Percentiles rank a stretch among this genome's conserved stretches.
Conservation (phyloP, 257 asterid genomes). For the Misopates orontium region DNA sequence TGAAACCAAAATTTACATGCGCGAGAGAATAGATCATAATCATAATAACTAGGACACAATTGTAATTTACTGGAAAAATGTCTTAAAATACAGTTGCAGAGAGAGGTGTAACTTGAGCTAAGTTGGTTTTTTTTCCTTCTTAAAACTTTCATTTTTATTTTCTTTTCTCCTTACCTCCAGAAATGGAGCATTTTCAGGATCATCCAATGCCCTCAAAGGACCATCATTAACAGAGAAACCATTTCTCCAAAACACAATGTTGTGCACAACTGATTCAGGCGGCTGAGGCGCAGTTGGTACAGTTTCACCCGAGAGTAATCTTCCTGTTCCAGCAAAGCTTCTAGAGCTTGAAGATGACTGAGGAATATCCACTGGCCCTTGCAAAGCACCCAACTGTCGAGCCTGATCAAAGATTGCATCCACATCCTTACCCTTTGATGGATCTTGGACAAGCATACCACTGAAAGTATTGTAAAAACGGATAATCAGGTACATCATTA, state of each 20-base stretch:
- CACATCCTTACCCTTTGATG: conserved; percentile 47
- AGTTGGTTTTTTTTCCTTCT: neutral
- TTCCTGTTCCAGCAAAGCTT: conserved; percentile 79
- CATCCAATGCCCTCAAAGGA: conserved; percentile 90
- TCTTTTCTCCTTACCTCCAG: conserved; percentile 59
- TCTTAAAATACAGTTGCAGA: neutral
- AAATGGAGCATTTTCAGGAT: conserved; percentile 83
- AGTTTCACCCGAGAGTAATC: conserved; percentile 67
- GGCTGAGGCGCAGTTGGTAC: conserved; percentile 66
- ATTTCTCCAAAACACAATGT: conserved; percentile 93
- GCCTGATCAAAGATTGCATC: conserved; percentile 62
- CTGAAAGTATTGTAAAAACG: conserved; percentile 39
- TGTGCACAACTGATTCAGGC: conserved; percentile 76
- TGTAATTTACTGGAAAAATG: neutral
- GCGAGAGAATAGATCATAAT: neutral
- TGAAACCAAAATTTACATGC: neutral
- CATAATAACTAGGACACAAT: neutral
- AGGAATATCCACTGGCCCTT: conserved; percentile 57
- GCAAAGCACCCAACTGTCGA: conserved; percentile 69
- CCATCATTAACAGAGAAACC: conserved; percentile 95
- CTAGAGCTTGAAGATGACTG: conserved; percentile 77
- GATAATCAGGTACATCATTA: conserved; percentile 14
- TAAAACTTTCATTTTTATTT: neutral
- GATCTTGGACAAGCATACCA: conserved; percentile 80
- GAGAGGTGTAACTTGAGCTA: neutral